These are phyloP conservation scores for Allodekkera sacchari DNA, from an alignment of 805 yeast species.

Conservation along the genomic window DNA sequence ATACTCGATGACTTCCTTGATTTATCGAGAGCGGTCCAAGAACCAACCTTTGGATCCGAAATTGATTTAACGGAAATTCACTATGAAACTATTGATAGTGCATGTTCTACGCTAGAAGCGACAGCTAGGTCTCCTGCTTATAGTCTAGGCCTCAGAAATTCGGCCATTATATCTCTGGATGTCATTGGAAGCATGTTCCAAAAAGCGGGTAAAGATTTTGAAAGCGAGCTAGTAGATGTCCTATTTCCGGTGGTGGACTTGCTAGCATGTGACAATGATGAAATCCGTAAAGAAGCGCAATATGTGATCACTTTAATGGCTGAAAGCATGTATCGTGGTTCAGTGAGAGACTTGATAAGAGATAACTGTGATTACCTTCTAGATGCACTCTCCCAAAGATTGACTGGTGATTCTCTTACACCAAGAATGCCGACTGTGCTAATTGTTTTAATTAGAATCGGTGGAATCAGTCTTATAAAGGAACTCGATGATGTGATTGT, in stretches of 20 bases:
- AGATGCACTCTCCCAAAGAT: constrained; percentile 64
- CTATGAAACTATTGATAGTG: background rate
- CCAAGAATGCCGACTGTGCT: constrained; percentile 69
- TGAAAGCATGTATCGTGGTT: constrained; percentile 41
- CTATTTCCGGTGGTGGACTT: constrained; percentile 68
- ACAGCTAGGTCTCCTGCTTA: constrained; percentile 5
- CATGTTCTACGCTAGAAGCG: background rate
- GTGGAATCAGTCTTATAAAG: constrained; percentile 57
- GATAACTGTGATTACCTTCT: constrained; percentile 74
- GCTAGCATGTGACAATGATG: constrained; percentile 47
- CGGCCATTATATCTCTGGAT: constrained; percentile 32
- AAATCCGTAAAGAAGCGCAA: constrained; percentile 44
- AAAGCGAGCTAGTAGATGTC: constrained; percentile 56
- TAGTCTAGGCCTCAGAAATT: constrained; percentile 4
- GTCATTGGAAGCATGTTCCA: constrained; percentile 30
- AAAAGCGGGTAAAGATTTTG: constrained; percentile 30
- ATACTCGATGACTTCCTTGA: constrained; percentile 18
- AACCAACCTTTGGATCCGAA: background rate
- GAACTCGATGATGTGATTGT: constrained; percentile 63
- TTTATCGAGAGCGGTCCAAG: no score
- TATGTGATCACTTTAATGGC: constrained; percentile 45
- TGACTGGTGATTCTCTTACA: constrained; percentile 63
- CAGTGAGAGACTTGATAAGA: constrained; percentile 46
- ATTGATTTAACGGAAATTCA: background rate
- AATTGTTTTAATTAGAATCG: constrained; percentile 57